Percentiles rank a stretch among this genome's conserved stretches.
phyloP scores from a whole-genome alignment of 345 rosid genomes.

The Populus euphratica region DNA sequence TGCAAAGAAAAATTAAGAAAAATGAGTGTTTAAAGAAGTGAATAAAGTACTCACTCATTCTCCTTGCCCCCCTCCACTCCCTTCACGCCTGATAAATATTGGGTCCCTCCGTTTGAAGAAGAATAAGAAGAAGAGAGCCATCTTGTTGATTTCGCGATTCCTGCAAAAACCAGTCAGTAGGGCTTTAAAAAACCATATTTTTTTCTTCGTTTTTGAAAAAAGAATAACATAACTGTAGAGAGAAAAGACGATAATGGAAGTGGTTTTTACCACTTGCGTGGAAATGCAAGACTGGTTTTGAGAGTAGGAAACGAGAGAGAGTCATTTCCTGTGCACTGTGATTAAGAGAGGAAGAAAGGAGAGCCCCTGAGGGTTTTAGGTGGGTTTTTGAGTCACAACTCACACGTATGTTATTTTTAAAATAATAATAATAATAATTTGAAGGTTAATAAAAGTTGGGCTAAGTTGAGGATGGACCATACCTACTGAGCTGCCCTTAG shows the following conservation, averaged over 20 bases:
- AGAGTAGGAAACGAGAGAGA: constrained; percentile 28
- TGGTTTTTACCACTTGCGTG: constrained; percentile 21
- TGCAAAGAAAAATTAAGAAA: too few species aligned
- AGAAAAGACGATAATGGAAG: background rate
- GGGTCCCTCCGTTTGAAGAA: constrained; percentile 10
- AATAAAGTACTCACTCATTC: background rate
- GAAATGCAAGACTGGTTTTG: constrained; percentile 19
- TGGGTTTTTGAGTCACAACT: constrained; percentile 3
- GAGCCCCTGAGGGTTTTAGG: constrained; percentile 11
- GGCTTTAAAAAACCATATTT: background rate
- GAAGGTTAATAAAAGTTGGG: too few species aligned
- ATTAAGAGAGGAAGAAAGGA: background rate
- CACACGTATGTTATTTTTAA: background rate
- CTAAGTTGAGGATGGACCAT: background rate
- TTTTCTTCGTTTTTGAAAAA: too few species aligned
- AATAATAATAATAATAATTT: too few species aligned
- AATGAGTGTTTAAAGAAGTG: too few species aligned
- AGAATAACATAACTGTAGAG: too few species aligned
- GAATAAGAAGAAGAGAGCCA: constrained; percentile 12
- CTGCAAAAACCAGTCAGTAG: constrained; percentile 11
- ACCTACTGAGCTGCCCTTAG: too few species aligned
- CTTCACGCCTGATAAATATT: background rate
- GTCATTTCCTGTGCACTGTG: constrained; percentile 16
- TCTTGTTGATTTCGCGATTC: constrained; percentile 17
- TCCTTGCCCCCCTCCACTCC: constrained; percentile 1